Base-by-base conservation (phyloP, 1,284 basidiomycete species). In the Stereum hirsutum region DNA sequence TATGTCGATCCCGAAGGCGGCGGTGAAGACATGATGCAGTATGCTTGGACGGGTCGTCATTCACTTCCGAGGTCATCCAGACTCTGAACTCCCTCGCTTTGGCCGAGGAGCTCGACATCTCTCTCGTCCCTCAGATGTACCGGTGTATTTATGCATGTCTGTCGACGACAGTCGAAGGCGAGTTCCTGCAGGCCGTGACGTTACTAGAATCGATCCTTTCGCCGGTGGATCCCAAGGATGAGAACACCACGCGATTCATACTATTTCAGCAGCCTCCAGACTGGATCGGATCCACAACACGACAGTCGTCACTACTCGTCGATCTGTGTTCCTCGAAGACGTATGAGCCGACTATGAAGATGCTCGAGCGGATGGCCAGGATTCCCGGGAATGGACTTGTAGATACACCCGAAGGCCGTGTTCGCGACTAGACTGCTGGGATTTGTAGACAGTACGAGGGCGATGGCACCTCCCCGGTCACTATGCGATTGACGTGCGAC, bases 81-180 rank as follows among this genome's bases (percentile, higher is more conserved):
- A 94, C 91, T 0, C 71, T 97, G 42, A 78, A 75, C 14, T 69
- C 81, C 7, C 70, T 93, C 43, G 78, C 80, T 10, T 70, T 72
- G 27, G 68, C 72, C 6, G 64, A 73, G 15, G 73, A 81, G 33
- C 63, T 81, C 10, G 73, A 84, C 47, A 67, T 70, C 23, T 63
- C 74, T 3, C 69, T 86, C 23, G 66, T 91, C 24, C 88, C 90
- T 0, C 89, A 90, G 55, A 69, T 93, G 34, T 96, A 90, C 62
- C 96, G 93, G 93, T 84, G 81, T 53, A 73, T 82, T 2, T 74
- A 78, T 33, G 91, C 89, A 1, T 89, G 86, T 52, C 70, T 95
- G 23, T 82, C 78, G 17, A 94, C 91, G 0, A 83, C 84, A 0
- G 82, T 87, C 37, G 89, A 96, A 59, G 63, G 69, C 5, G 94